Percentiles rank a stretch among this genome's conserved stretches.
Evolutionary conservation across 2,329 filamentous ascomycete genomes (phyloP).

Genomic region (Penicillium sp.): DNA sequence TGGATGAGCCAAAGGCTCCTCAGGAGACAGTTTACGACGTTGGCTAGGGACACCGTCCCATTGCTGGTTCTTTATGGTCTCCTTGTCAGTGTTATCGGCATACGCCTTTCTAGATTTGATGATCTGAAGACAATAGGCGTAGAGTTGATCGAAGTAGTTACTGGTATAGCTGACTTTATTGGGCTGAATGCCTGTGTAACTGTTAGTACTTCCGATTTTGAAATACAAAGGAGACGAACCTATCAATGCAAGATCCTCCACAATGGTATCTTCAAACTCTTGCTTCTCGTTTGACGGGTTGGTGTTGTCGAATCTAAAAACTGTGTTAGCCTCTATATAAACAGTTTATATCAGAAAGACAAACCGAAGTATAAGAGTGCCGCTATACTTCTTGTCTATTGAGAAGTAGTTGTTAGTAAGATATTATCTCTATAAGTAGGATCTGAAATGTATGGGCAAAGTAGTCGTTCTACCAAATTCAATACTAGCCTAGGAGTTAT

Average conservation of each 20-base stretch:
- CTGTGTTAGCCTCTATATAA: neutral
- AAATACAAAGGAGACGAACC: constrained; percentile 33
- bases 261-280: constrained; percentile 90
- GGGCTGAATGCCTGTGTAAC: constrained; percentile 65
- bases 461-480: constrained; percentile 67
- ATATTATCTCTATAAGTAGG: neutral
- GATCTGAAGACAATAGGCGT: constrained; percentile 78
- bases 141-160: constrained; percentile 91
- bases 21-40: constrained; percentile 71
- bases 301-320: constrained; percentile 80
- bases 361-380: constrained; percentile 65
- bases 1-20: constrained; percentile 82
- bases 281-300: constrained; percentile 97
- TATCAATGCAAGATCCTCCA: constrained; percentile 87
- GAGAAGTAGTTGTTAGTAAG: neutral
- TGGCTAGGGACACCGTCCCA: constrained; percentile 82
- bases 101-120: constrained; percentile 88
- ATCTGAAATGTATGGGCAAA: constrained; percentile 60
- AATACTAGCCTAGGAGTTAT: neutral
- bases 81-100: constrained; percentile 88
- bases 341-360: neutral
- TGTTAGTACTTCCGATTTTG: neutral
- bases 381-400: constrained; percentile 75
- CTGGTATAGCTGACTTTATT: constrained; percentile 86
- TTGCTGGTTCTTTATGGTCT: constrained; percentile 81